These are phyloP conservation scores for Sporothrix mexicana DNA, from an alignment of 2,329 filamentous ascomycete genomes.

Conservation along the genomic window DNA sequence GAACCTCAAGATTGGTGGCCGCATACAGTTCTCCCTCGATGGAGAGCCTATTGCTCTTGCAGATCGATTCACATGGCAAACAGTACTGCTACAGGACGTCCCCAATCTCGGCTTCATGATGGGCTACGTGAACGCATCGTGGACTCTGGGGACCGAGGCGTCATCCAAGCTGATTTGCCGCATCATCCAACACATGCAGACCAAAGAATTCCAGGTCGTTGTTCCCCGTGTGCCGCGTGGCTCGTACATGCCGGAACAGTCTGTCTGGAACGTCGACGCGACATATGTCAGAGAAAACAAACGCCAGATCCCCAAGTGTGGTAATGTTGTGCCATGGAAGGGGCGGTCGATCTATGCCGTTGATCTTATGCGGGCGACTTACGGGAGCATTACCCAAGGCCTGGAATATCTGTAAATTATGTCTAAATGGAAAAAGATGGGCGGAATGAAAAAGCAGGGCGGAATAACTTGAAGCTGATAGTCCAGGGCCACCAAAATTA, in stretches of 20 bases:
- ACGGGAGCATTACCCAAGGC: slow-evolving; percentile 1
- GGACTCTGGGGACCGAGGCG: neutral
- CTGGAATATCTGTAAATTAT: neutral
- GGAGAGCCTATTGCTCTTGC: slow-evolving; percentile 51
- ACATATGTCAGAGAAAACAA: neutral
- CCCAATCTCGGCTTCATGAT: slow-evolving; percentile 16
- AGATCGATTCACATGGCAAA: slow-evolving; percentile 57
- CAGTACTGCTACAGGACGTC: neutral
- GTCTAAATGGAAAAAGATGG: too few species aligned
- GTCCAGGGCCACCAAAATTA: neutral
- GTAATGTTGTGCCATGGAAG: neutral
- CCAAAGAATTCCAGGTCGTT: neutral
- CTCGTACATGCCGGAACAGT: neutral
- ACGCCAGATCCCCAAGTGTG: neutral
- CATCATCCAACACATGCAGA: neutral
- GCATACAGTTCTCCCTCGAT: slow-evolving; percentile 56
- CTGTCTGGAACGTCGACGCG: slow-evolving; percentile 6
- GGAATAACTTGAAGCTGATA: too few species aligned
- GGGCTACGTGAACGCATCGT: slow-evolving; percentile 9
- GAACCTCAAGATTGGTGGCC: slow-evolving; percentile 59
- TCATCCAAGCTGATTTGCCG: neutral
- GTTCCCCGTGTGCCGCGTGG: neutral
- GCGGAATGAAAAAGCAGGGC: neutral
- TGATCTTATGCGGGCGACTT: neutral
- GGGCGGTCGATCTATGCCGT: neutral